phyloP scores from a whole-genome alignment of 768 basidiomycete genomes.

The Lactifluus subvellereus region DNA sequence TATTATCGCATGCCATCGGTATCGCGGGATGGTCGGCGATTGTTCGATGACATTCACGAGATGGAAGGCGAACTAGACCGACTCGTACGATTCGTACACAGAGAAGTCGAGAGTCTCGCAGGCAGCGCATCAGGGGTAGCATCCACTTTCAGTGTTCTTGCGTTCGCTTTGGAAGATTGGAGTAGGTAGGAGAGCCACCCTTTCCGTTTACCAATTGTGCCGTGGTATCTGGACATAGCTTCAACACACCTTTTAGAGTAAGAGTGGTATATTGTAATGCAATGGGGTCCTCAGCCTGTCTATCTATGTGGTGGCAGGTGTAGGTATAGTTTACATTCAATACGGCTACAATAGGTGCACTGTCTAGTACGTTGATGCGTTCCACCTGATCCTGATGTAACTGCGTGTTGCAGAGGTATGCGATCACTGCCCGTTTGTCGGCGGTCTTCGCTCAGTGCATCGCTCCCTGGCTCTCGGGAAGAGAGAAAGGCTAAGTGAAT shows the following conservation, averaged over 20 bases:
- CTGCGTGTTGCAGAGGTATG: background rate
- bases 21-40: conserved; percentile 41
- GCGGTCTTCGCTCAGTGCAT: background rate
- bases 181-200: conserved; percentile 35
- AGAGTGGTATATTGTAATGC: background rate
- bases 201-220: background rate
- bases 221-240: background rate
- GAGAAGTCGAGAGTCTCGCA: conserved; percentile 65
- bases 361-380: background rate
- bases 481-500: background rate
- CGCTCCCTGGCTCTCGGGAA: background rate
- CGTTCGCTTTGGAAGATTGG: conserved; percentile 78
- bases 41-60: conserved; percentile 50
- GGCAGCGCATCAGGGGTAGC: conserved; percentile 55
- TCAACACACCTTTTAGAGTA: background rate
- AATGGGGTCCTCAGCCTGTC: background rate
- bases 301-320: background rate
- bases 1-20: conserved; percentile 38
- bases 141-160: conserved; percentile 61
- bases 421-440: background rate
- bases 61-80: conserved; percentile 66
- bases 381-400: background rate
- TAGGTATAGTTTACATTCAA: background rate
- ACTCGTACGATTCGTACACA: conserved; percentile 59
- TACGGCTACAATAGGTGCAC: background rate